Percentiles rank a stretch among this genome's conserved stretches.
Conservation (phyloP, 108 stramenopile species). For the Schizochytrium sp. region DNA sequence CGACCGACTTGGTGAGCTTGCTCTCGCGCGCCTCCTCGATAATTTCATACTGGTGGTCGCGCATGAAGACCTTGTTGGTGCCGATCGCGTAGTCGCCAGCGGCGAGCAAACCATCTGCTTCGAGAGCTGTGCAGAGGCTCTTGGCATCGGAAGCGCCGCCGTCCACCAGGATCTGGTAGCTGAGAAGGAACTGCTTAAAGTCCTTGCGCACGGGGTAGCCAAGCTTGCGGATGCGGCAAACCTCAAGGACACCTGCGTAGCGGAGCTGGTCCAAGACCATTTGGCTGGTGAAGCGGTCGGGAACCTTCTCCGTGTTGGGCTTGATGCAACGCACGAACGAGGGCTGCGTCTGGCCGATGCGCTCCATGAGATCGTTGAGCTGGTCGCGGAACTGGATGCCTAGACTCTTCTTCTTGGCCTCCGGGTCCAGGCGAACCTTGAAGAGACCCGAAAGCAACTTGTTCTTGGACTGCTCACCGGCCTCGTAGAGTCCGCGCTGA, state of each 20-base stretch:
- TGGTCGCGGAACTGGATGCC: conserved; percentile 14
- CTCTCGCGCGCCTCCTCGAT: conserved; percentile 47
- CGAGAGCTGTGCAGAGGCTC: conserved; percentile 27
- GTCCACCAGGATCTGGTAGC: neutral
- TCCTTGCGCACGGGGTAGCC: conserved; percentile 50
- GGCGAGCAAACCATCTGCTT: conserved; percentile 19
- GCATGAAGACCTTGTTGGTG: conserved; percentile 54
- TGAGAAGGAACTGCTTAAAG: conserved; percentile 39
- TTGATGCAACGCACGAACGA: conserved; percentile 38
- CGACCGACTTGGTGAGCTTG: conserved; percentile 20
- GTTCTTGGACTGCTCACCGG: neutral
- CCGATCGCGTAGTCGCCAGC: conserved; percentile 34
- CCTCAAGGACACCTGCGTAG: conserved; percentile 54
- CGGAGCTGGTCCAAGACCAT: conserved; percentile 40
- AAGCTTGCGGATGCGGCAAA: conserved; percentile 46
- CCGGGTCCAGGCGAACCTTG: neutral
- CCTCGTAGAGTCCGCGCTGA: neutral
- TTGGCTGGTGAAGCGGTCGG: neutral
- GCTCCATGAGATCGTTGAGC: conserved; percentile 3
- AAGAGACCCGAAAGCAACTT: neutral
- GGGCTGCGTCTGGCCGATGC: neutral
- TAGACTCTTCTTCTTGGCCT: neutral
- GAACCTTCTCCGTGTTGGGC: conserved; percentile 34
- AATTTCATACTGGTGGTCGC: conserved; percentile 33
- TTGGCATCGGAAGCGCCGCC: conserved; percentile 27